These are phyloP conservation scores for Cladophialophora exuberans DNA, from an alignment of 2,329 filamentous ascomycete genomes.

Conservation along the genomic window DNA sequence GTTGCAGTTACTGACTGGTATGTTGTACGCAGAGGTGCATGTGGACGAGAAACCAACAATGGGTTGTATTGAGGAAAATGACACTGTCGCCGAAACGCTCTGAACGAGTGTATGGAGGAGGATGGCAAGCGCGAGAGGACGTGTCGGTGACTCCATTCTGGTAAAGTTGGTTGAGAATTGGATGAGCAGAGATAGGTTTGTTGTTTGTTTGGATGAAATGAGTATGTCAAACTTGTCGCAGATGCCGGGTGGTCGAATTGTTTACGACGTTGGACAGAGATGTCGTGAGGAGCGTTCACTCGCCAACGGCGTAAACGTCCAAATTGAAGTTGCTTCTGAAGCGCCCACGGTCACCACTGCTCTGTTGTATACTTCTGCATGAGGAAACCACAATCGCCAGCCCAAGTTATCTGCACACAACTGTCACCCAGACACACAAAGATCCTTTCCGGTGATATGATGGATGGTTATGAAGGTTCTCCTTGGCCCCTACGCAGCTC, in stretches of 20 bases:
- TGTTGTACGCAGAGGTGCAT: slow-evolving; percentile 29
- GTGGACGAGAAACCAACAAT: slow-evolving; percentile 27
- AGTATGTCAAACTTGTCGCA: neutral
- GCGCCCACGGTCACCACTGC: neutral
- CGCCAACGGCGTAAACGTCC: too few species aligned
- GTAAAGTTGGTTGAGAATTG: neutral
- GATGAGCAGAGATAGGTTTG: neutral
- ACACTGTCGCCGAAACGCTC: slow-evolving; percentile 23
- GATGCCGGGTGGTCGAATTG: neutral
- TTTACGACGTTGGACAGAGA: slow-evolving; percentile 10
- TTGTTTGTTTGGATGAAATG: neutral
- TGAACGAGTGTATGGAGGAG: slow-evolving; percentile 21
- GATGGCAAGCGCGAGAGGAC: slow-evolving; percentile 4
- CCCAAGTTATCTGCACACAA: too few species aligned
- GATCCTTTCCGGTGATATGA: too few species aligned
- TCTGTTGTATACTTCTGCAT: neutral
- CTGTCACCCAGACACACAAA: too few species aligned
- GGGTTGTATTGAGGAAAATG: slow-evolving; percentile 26
- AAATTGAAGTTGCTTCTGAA: too few species aligned
- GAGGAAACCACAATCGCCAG: too few species aligned
- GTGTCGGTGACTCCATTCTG: slow-evolving; percentile 13
- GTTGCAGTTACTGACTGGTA: slow-evolving; percentile 20
- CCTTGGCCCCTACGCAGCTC: too few species aligned
- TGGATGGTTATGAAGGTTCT: too few species aligned
- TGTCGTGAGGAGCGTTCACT: neutral